These are phyloP conservation scores for Saccharomyces hybrid DNA, from an alignment of 1,139 yeast genomes.

Conservation along the genomic window DNA sequence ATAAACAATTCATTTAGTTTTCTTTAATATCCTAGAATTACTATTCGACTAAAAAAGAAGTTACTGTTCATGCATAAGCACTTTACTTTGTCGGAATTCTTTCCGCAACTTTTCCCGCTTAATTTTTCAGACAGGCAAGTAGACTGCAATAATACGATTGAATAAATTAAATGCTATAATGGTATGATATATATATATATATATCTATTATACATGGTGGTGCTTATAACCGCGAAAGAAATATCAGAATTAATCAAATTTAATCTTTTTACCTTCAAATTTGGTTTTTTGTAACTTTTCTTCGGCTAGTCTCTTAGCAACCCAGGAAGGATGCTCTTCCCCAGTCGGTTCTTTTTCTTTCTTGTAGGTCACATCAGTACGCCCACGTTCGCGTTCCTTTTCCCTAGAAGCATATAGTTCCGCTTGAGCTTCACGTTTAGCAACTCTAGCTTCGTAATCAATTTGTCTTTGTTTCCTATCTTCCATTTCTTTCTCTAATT, in stretches of 20 bases:
- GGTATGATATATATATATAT: background rate
- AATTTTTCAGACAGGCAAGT: background rate
- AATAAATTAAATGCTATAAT: background rate
- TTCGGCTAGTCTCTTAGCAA: slow-evolving; percentile 69
- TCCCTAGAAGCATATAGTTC: slow-evolving; percentile 26
- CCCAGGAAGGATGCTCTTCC: slow-evolving; percentile 89
- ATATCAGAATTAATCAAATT: slow-evolving; percentile 36
- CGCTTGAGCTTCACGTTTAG: slow-evolving; percentile 53
- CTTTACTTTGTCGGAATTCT: background rate
- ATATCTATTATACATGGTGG: background rate
- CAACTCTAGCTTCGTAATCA: slow-evolving; percentile 68
- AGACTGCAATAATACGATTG: background rate
- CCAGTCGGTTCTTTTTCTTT: slow-evolving; percentile 5
- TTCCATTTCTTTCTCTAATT: slow-evolving; percentile 44
- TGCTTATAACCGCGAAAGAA: background rate
- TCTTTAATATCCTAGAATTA: background rate
- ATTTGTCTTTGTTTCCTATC: slow-evolving; percentile 52
- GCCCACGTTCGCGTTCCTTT: slow-evolving; percentile 32
- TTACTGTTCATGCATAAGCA: background rate
- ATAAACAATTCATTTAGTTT: background rate
- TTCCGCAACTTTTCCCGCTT: background rate
- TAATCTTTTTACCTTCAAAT: slow-evolving; percentile 78
- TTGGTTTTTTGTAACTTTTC: slow-evolving; percentile 56
- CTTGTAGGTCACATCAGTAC: slow-evolving; percentile 22
- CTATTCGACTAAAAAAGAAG: too few species aligned